Evolutionary conservation across 768 basidiomycete species (phyloP), one percentile per base, ranked within the genome.

Genomic region (Amanita fuliginea): DNA sequence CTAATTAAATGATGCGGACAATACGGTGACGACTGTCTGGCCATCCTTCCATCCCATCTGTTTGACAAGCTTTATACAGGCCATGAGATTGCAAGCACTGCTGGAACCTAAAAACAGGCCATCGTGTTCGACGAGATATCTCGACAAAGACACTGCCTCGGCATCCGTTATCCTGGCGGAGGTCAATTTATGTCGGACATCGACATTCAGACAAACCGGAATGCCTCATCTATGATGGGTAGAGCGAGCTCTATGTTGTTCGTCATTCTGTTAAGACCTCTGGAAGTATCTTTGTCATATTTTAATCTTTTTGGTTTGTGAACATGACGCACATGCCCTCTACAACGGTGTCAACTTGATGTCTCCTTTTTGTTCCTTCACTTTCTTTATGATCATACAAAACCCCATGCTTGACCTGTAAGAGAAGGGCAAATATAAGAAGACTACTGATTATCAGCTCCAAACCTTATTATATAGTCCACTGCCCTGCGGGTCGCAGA

Each of bases 331-430:
- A 86, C 85, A 92, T 90, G 51, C 89, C 88, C 66, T 91, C 89
- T n/a, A 96, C 91, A 14, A 96, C 81, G 0, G 93, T 95, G 59
- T 98, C 95, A 11, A 97, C 91, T 64, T 95, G 93, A 61, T 95
- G 89, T 51, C 95, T 71, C 57, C 96, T 67, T 59, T 89, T 92
- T 7, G 83, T 95, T 4, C 96, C 95, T 67, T 99, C 95, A 35
- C 80, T 82, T 69, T 99, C 95, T 54, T 77, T 88, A n/a, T 66
- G 71, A 60, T 95, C 88, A 59, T 83, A 99, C 93, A 99, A 90
- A 6, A 97, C 96, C 4, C 91, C 92, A 55, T 83, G 77, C 67
- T 88, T 90, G 47, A 96, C 78, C 84, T 87, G 33, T 21, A 26
- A 3, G 48, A 45, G 7, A 46, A 6, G 9, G 14, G 22, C 10